Evolutionary conservation across 176 grass and related monocot species (phyloP).

Genomic region (Bromus sterilis): DNA sequence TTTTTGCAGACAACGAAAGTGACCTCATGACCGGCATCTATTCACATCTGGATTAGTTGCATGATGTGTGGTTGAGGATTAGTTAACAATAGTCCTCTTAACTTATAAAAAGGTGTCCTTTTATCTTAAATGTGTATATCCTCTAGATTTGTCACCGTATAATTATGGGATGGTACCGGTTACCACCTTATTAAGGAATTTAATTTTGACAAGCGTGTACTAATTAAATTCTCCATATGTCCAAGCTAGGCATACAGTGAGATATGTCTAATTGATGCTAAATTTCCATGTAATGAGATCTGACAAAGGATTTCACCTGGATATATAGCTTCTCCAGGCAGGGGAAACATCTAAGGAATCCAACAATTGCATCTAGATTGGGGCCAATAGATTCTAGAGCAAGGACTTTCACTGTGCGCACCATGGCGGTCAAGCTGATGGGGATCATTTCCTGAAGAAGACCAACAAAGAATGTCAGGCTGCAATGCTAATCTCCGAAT

Average conservation of each 20-base stretch:
- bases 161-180: not conserved
- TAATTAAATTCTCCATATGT: not conserved
- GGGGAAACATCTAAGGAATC: not conserved
- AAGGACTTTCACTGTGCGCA: not conserved
- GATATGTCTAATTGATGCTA: not conserved
- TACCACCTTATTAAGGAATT: not conserved
- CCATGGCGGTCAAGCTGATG: not conserved
- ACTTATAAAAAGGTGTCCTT: not conserved
- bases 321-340: not conserved
- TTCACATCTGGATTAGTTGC: not conserved
- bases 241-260: not conserved
- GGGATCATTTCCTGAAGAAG: not conserved
- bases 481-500: not conserved
- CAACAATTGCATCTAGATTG: not conserved
- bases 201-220: not conserved
- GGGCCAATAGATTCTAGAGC: not conserved
- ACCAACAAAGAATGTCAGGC: not conserved
- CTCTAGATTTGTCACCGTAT: not conserved
- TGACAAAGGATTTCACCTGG: not conserved
- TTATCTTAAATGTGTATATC: not conserved
- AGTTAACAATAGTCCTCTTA: not conserved
- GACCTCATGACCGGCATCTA: too few species aligned
- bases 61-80: not conserved
- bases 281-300: not conserved
- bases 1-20: too few species aligned